Evolutionary conservation across 192 early-diverging fungal species (phyloP).

Genomic region (Linnemannia schmuckeri): DNA sequence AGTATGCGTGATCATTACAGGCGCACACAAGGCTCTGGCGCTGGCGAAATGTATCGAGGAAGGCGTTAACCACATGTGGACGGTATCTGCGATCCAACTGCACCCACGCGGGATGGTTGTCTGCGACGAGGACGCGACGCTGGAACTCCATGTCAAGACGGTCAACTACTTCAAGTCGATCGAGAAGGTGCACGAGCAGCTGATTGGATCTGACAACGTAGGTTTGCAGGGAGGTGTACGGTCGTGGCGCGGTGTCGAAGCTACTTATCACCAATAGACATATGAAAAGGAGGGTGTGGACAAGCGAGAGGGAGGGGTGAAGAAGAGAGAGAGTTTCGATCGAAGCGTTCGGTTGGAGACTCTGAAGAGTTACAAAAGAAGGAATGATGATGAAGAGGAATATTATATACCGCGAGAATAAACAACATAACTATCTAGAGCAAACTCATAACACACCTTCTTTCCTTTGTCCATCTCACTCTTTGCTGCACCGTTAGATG

Average conservation of each 20-base stretch:
- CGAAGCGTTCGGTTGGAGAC: background rate
- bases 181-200: conserved; percentile 83
- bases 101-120: conserved; percentile 86
- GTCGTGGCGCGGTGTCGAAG: conserved; percentile 55
- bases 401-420: background rate
- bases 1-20: conserved; percentile 87
- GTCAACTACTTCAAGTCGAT: conserved; percentile 92
- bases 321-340: background rate
- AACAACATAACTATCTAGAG: background rate
- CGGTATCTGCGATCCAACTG: conserved; percentile 85
- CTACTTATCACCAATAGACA: conserved; percentile 51
- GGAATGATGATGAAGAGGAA: background rate
- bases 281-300: background rate
- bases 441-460: background rate
- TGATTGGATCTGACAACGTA: conserved; percentile 80
- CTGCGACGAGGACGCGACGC: conserved; percentile 89
- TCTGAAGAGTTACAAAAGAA: background rate
- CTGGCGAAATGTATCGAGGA: conserved; percentile 85
- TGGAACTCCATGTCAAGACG: conserved; percentile 92
- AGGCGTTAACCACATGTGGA: conserved; percentile 90
- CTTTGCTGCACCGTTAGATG: background rate
- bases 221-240: conserved; percentile 74
- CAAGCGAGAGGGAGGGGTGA: background rate
- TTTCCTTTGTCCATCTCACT: background rate
- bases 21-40: conserved; percentile 83